Evolutionary conservation across 2,329 filamentous ascomycete species (phyloP).

Genomic region (Colletotrichum plurivorum): DNA sequence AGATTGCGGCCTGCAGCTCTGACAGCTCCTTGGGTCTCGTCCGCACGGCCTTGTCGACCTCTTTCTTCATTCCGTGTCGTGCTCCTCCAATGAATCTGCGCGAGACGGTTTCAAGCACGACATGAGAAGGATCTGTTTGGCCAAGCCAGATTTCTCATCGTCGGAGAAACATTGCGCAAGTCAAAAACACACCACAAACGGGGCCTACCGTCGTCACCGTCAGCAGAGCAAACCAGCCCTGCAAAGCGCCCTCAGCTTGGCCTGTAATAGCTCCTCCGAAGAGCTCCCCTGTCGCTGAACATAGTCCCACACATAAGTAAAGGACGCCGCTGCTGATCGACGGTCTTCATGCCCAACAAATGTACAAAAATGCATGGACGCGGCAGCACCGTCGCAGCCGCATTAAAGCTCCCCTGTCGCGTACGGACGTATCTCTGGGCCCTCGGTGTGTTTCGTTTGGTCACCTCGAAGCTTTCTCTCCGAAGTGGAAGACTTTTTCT

Average conservation of each 20-base stretch:
- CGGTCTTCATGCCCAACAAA: conserved; percentile 3
- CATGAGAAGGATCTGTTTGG: conserved; percentile 6
- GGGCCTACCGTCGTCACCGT: conserved; percentile 1
- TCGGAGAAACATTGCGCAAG: not conserved
- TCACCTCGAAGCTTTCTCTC: not conserved
- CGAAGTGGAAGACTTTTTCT: not conserved
- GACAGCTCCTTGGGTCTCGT: not conserved
- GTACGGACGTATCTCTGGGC: conserved; percentile 19
- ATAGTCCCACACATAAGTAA: conserved; percentile 5
- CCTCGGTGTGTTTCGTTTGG: conserved; percentile 4
- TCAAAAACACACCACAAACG: not conserved
- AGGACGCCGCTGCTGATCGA: too few species aligned
- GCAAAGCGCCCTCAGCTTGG: not conserved
- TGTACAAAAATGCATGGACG: not conserved
- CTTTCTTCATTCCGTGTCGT: not conserved
- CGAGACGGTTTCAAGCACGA: conserved; percentile 1
- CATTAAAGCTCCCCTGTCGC: not conserved
- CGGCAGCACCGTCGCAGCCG: conserved; percentile 1
- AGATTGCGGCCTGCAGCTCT: conserved; percentile 24
- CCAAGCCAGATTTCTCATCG: conserved; percentile 12
- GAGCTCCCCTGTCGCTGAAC: conserved; percentile 10
- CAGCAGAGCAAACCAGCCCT: not conserved
- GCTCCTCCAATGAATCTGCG: not conserved
- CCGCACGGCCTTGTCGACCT: not conserved
- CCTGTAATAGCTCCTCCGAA: conserved; percentile 12